phyloP scores from a whole-genome alignment of 768 basidiomycete genomes.

The Trametes meyenii region DNA sequence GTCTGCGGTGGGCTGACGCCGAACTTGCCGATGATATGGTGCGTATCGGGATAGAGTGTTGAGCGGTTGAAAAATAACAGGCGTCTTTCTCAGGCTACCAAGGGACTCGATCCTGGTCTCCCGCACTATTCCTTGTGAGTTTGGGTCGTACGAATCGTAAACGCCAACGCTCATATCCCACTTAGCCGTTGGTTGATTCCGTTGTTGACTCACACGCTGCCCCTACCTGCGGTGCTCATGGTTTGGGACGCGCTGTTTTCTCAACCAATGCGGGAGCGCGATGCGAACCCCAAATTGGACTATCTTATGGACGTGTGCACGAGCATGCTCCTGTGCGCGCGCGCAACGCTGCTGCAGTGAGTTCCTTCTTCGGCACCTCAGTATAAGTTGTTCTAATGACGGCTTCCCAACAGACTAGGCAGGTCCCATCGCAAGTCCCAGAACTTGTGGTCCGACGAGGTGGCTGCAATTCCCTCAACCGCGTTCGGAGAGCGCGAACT shows the following conservation, averaged over 20 bases:
- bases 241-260: slow-evolving; percentile 78
- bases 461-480: slow-evolving; percentile 41
- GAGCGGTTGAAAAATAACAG: neutral
- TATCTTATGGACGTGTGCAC: slow-evolving; percentile 71
- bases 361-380: neutral
- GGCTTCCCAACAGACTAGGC: slow-evolving; percentile 48
- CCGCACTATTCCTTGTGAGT: slow-evolving; percentile 84
- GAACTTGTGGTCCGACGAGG: slow-evolving; percentile 59
- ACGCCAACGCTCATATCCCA: neutral
- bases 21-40: slow-evolving; percentile 67
- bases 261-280: slow-evolving; percentile 53
- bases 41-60: slow-evolving; percentile 22
- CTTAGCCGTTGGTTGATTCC: slow-evolving; percentile 75
- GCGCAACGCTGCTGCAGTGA: slow-evolving; percentile 53
- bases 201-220: slow-evolving; percentile 72
- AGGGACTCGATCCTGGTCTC: slow-evolving; percentile 68
- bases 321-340: slow-evolving; percentile 65
- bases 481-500: slow-evolving; percentile 53
- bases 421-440: slow-evolving; percentile 46
- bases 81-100: slow-evolving; percentile 46
- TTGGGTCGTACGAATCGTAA: neutral
- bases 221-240: slow-evolving; percentile 56
- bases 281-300: slow-evolving; percentile 63
- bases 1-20: slow-evolving; percentile 61
- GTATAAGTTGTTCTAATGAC: neutral